Evolutionary conservation across 352 stramenopile species (phyloP).

Genomic region (Phytophthora rubi): DNA sequence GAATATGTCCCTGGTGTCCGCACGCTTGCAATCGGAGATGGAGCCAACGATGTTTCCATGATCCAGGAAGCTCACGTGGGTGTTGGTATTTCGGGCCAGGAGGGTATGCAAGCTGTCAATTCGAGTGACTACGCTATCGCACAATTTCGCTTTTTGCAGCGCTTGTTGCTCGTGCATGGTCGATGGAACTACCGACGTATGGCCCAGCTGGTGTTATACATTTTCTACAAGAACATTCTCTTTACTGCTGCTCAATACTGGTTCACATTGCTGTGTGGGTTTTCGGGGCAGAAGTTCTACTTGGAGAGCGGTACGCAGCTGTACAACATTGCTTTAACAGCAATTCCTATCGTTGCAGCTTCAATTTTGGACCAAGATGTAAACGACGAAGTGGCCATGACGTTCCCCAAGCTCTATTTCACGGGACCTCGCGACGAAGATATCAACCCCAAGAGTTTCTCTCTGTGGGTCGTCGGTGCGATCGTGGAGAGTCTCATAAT

Average conservation of each 20-base stretch:
- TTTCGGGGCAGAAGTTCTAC: conserved; percentile 88
- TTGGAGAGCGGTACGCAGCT: conserved; percentile 79
- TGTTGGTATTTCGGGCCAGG: conserved; percentile 92
- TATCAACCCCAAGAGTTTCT: conserved; percentile 71
- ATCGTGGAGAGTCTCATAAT: conserved; percentile 81
- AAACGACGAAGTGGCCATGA: conserved; percentile 62
- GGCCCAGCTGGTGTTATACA: conserved; percentile 91
- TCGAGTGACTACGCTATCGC: conserved; percentile 95
- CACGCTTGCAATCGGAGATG: conserved; percentile 93
- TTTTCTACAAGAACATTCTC: conserved; percentile 95
- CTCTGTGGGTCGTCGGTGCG: conserved; percentile 69
- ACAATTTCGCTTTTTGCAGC: conserved; percentile 92
- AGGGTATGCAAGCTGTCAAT: conserved; percentile 94
- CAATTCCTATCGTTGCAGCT: conserved; percentile 68
- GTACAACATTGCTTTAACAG: conserved; percentile 83
- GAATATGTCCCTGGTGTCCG: conserved; percentile 68
- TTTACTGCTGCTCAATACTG: conserved; percentile 79
- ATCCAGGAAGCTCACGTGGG: conserved; percentile 93
- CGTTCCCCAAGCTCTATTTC: conserved; percentile 77
- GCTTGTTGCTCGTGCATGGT: conserved; percentile 91
- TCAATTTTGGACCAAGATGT: conserved; percentile 84
- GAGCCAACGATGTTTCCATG: conserved; percentile 96
- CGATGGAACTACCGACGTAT: conserved; percentile 92
- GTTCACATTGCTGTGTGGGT: conserved; percentile 77
- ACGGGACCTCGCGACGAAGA: conserved; percentile 67